These are phyloP conservation scores for Pseudonitzschia pungens DNA, from an alignment of 108 stramenopile species.

Conservation along the genomic window DNA sequence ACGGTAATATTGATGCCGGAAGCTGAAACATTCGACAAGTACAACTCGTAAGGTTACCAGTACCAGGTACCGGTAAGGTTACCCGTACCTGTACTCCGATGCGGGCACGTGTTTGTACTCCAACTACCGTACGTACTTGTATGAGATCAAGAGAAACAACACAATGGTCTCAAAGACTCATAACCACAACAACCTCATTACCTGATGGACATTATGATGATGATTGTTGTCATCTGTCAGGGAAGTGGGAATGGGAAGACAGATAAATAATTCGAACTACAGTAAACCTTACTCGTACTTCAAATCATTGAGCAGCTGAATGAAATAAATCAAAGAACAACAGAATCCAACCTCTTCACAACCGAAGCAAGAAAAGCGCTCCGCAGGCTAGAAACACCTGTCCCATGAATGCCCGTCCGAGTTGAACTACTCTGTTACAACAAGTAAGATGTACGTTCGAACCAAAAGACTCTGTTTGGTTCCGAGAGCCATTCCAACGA, in stretches of 20 bases:
- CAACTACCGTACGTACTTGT: too few relatives aligned
- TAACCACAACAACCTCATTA: slow-evolving; percentile 1
- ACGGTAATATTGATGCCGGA: too few relatives aligned
- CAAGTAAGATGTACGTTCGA: neutral
- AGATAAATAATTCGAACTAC: neutral
- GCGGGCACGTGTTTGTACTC: too few relatives aligned
- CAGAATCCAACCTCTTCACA: neutral
- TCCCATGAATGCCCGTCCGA: neutral
- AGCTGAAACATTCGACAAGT: too few relatives aligned
- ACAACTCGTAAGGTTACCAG: too few relatives aligned
- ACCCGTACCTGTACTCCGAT: too few relatives aligned
- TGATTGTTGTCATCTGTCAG: neutral
- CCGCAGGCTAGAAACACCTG: neutral
- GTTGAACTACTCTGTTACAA: neutral
- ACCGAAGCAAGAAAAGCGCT: neutral
- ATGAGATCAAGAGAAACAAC: neutral
- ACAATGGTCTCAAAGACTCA: neutral
- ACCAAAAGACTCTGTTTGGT: neutral
- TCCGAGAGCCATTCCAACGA: neutral
- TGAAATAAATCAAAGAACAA: neutral
- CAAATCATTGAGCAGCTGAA: too few relatives aligned
- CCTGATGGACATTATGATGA: neutral
- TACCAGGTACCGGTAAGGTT: too few relatives aligned
- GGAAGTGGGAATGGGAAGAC: slow-evolving; percentile 1
- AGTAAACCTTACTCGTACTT: too few relatives aligned